These are phyloP conservation scores for Angomonas ambiguus DNA, from an alignment of 208 protist genomes.

Conservation along the genomic window DNA sequence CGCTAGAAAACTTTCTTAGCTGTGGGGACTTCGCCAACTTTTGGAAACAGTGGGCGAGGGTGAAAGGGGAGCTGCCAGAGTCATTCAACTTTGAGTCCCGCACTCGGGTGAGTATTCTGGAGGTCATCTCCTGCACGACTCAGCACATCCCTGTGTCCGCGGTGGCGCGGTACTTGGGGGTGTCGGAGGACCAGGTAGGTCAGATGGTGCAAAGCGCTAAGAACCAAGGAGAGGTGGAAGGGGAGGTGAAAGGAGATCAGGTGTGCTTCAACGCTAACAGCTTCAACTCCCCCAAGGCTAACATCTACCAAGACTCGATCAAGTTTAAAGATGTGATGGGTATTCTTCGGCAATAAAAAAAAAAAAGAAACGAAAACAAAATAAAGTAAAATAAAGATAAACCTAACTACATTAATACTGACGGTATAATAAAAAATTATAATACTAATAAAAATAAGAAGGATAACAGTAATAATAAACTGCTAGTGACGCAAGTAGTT, in stretches of 20 bases:
- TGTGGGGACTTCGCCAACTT: constrained; percentile 76
- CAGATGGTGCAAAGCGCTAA: constrained; percentile 58
- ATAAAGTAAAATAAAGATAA: constrained; percentile 9
- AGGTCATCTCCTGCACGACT: constrained; percentile 62
- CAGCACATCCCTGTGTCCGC: constrained; percentile 42
- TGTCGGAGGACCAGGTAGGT: constrained; percentile 38
- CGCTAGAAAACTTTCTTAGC: constrained; percentile 85
- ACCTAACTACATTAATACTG: too few relatives aligned
- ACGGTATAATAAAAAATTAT: too few relatives aligned
- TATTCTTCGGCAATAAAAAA: constrained; percentile 20
- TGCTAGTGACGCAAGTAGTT: too few relatives aligned
- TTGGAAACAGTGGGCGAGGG: constrained; percentile 66
- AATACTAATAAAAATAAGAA: too few relatives aligned
- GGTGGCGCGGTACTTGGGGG: constrained; percentile 57
- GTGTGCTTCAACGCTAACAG: constrained; percentile 58
- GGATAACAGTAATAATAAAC: too few relatives aligned
- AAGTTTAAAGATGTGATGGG: constrained; percentile 55
- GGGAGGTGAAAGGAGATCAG: constrained; percentile 34
- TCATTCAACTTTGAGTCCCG: constrained; percentile 74
- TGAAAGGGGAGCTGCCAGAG: constrained; percentile 63
- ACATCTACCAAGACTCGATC: constrained; percentile 50
- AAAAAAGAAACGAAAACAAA: background rate
- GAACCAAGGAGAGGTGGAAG: constrained; percentile 51
- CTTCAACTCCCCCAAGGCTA: constrained; percentile 71
- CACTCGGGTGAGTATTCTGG: constrained; percentile 73